Conservation (phyloP, 2,329 filamentous ascomycete genomes). For the Xylaria digitata region DNA sequence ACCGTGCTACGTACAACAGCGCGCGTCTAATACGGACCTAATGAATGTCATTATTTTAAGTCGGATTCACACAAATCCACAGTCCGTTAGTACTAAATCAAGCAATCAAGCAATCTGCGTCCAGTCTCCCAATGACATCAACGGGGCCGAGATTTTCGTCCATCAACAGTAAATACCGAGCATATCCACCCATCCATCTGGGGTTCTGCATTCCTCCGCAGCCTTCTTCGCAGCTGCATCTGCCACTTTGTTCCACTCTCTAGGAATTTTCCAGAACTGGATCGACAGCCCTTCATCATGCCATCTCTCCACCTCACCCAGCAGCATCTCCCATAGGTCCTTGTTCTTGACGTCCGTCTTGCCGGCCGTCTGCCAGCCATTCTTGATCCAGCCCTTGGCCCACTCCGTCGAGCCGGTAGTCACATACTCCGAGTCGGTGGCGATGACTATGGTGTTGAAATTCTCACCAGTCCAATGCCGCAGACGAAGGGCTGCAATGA, state of each 20-base stretch:
- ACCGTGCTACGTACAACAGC: too few species aligned
- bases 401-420: conserved; percentile 58
- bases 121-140: too few species aligned
- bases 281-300: conserved; percentile 51
- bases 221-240: conserved; percentile 51
- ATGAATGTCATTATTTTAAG: too few species aligned
- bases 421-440: conserved; percentile 64
- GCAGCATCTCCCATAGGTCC: conserved; percentile 64
- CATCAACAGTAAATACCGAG: conserved; percentile 5
- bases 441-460: conserved; percentile 33
- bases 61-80: too few species aligned
- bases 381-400: conserved; percentile 56
- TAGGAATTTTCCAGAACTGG: conserved; percentile 61
- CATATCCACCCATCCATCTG: conserved; percentile 4
- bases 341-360: conserved; percentile 58
- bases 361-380: conserved; percentile 56
- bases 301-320: conserved; percentile 54
- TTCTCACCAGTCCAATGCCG: conserved; percentile 57
- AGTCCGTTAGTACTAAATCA: too few species aligned
- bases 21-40: too few species aligned
- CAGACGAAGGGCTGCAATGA: conserved; percentile 60
- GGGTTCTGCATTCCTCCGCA: conserved; percentile 10
- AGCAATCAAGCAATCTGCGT: too few species aligned
- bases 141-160: too few species aligned
- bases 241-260: conserved; percentile 56